These are phyloP conservation scores for Melaleuca alternifolia DNA, from an alignment of 345 rosid species.

Conservation along the genomic window DNA sequence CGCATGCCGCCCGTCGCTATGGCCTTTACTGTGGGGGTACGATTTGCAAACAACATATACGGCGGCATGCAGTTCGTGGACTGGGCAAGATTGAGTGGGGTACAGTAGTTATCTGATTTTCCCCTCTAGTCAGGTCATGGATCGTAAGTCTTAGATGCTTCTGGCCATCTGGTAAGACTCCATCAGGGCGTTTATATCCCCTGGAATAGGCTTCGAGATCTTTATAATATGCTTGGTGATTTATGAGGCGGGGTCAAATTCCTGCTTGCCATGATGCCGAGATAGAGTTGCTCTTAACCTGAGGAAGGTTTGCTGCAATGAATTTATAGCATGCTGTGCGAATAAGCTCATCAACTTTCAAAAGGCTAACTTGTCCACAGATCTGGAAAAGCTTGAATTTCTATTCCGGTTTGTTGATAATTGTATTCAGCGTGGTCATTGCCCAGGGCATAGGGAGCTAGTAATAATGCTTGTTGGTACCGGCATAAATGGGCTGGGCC, in stretches of 20 bases:
- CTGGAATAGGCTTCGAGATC: not conserved
- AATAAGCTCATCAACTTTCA: not conserved
- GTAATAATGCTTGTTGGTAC: not conserved
- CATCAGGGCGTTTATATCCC: not conserved
- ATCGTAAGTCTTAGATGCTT: not conserved
- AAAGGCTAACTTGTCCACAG: not conserved
- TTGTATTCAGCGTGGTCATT: not conserved
- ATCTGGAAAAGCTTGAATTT: not conserved
- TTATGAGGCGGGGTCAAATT: not conserved
- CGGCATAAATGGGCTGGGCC: not conserved
- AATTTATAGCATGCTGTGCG: not conserved
- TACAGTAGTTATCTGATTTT: slow-evolving; percentile 21
- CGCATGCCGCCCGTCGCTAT: slow-evolving; percentile 59
- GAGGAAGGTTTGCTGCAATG: not conserved
- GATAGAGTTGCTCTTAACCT: not conserved
- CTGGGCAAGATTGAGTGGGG: slow-evolving; percentile 77
- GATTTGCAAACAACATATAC: slow-evolving; percentile 74
- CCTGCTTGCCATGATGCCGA: not conserved
- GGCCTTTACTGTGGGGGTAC: slow-evolving; percentile 81
- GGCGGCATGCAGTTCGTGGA: slow-evolving; percentile 94
- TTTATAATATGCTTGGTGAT: not conserved
- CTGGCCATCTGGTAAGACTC: not conserved
- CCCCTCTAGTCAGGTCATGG: not conserved
- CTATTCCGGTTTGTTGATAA: not conserved
- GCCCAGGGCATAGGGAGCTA: not conserved